Conservation (phyloP, 169 alveolate genomes). For the Plasmodium gonderi region DNA sequence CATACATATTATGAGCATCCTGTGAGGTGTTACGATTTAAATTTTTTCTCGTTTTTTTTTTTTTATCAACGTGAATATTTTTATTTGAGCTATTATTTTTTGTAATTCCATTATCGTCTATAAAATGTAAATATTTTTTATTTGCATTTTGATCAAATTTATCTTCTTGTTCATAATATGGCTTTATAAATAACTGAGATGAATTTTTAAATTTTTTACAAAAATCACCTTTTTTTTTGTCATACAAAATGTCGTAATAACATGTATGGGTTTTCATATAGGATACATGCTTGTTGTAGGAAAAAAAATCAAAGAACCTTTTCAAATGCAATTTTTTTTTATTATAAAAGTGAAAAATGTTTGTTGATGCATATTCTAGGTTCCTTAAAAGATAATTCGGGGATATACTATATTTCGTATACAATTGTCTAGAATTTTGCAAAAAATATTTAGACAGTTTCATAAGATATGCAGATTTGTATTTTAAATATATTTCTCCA, state of each 20-base stretch:
- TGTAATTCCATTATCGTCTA: not conserved
- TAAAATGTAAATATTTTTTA: not conserved
- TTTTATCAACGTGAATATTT: not conserved
- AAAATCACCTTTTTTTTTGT: not conserved
- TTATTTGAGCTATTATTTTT: not conserved
- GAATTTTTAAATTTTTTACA: not conserved
- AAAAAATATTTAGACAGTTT: constrained; percentile 8
- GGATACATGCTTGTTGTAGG: not conserved
- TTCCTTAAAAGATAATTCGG: not conserved
- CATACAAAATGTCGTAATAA: not conserved
- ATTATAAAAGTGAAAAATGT: not conserved
- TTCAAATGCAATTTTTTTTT: not conserved
- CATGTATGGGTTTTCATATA: not conserved
- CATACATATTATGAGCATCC: not conserved
- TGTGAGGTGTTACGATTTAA: not conserved
- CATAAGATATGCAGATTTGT: not conserved
- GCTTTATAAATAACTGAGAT: not conserved
- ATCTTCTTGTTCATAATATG: not conserved
- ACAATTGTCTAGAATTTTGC: not conserved
- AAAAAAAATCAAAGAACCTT: not conserved
- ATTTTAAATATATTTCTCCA: not conserved
- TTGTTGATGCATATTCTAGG: not conserved
- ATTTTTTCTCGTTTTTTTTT: not conserved
- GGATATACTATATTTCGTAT: not conserved
- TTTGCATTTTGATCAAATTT: not conserved